Evolutionary conservation across 805 yeast species (phyloP).

Genomic region (Suhomyces sp.): DNA sequence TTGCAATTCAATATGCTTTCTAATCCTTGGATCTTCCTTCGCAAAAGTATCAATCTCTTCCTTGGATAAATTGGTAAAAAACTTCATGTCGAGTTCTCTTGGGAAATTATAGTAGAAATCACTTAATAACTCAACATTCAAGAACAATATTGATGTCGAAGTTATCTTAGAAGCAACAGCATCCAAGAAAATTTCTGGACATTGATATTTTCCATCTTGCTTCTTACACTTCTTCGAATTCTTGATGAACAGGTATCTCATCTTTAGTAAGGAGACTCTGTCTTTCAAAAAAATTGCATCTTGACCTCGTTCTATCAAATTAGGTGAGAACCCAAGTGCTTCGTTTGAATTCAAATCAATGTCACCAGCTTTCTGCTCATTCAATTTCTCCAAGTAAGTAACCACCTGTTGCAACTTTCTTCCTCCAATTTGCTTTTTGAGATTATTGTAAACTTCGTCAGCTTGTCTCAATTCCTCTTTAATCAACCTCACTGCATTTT

Average conservation of each 20-base stretch:
- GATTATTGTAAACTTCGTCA: slow-evolving; percentile 53
- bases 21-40: slow-evolving; percentile 88
- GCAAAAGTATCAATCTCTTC: slow-evolving; percentile 89
- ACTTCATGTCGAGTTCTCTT: slow-evolving; percentile 78
- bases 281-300: slow-evolving; percentile 80
- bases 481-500: slow-evolving; percentile 68
- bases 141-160: slow-evolving; percentile 86
- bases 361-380: slow-evolving; percentile 33
- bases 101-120: slow-evolving; percentile 97
- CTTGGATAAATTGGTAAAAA: slow-evolving; percentile 59
- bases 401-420: slow-evolving; percentile 81
- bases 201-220: slow-evolving; percentile 79
- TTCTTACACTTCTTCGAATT: slow-evolving; percentile 73
- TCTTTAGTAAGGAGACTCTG: slow-evolving; percentile 63
- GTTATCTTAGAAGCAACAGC: slow-evolving; percentile 91
- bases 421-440: slow-evolving; percentile 76
- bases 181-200: slow-evolving; percentile 93
- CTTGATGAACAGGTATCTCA: slow-evolving; percentile 71
- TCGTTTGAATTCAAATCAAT: slow-evolving; percentile 53
- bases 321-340: slow-evolving; percentile 80
- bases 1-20: slow-evolving; percentile 88
- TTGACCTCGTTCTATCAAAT: slow-evolving; percentile 72
- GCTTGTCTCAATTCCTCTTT: slow-evolving; percentile 88
- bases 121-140: slow-evolving; percentile 89
- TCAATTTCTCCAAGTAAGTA: slow-evolving; percentile 59